phyloP scores from a whole-genome alignment of 163 green algal species.

The Prototheca wickerhamii region DNA sequence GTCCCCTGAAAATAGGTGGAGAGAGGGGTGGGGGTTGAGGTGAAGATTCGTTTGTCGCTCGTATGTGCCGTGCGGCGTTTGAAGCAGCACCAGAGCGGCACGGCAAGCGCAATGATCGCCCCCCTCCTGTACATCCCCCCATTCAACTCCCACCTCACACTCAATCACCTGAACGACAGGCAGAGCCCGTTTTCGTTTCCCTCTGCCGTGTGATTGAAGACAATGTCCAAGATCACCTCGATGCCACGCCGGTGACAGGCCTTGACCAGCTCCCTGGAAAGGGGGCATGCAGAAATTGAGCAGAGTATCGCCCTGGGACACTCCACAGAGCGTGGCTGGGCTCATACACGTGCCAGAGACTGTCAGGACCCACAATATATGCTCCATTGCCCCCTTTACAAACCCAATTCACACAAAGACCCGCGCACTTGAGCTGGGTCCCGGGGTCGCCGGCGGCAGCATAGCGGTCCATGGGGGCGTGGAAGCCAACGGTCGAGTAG shows the following conservation, averaged over 20 bases:
- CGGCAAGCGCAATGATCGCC: background rate
- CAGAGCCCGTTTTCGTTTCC: constrained; percentile 80
- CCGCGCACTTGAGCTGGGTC: constrained; percentile 81
- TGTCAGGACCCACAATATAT: no score
- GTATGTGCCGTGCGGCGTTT: background rate
- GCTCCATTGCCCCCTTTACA: no score
- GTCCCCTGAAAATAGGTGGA: constrained; percentile 35
- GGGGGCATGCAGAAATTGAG: no score
- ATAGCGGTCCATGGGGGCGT: constrained; percentile 88
- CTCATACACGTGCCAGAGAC: no score
- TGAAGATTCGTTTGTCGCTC: no score
- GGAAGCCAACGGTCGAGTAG: constrained; percentile 93
- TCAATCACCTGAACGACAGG: constrained; percentile 76
- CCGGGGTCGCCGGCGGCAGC: constrained; percentile 26
- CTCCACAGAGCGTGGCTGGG: no score
- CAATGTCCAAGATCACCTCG: constrained; percentile 94
- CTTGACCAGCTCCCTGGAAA: constrained; percentile 90
- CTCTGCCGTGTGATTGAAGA: constrained; percentile 99
- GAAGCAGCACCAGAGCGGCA: background rate
- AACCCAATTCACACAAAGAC: no score
- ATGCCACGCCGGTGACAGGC: constrained; percentile 83
- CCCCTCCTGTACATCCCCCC: background rate
- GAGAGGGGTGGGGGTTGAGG: background rate
- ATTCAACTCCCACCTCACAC: no score
- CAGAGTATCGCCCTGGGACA: no score